These are phyloP conservation scores for Lactarius hatsudake DNA, from an alignment of 768 basidiomycete genomes.

Conservation along the genomic window DNA sequence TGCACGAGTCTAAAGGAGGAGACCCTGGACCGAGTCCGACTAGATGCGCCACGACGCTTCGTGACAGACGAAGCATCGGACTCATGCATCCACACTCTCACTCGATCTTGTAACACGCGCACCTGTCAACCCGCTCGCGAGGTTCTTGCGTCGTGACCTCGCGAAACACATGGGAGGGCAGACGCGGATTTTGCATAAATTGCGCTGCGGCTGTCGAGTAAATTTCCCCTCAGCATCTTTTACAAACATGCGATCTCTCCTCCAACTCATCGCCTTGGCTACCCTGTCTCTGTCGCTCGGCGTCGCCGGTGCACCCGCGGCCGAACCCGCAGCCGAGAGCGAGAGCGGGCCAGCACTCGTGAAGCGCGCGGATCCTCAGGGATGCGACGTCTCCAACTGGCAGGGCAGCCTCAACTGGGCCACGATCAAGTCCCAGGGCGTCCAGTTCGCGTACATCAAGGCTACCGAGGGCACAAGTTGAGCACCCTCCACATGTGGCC, in stretches of 20 bases:
- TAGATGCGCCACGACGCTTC: neutral
- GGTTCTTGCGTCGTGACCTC: neutral
- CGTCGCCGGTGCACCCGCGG: neutral
- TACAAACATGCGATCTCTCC: neutral
- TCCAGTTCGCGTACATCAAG: constrained; percentile 62
- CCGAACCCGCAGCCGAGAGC: neutral
- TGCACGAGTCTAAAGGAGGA: neutral
- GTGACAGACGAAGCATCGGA: neutral
- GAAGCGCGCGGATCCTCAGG: constrained; percentile 43
- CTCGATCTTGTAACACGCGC: neutral
- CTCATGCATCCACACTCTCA: neutral
- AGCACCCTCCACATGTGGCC: neutral
- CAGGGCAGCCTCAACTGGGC: constrained; percentile 53
- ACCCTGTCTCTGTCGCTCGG: constrained; percentile 19
- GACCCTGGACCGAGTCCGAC: too few relatives aligned
- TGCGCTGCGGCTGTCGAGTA: neutral
- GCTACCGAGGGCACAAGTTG: constrained; percentile 63
- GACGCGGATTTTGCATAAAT: neutral
- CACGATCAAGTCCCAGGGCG: constrained; percentile 48
- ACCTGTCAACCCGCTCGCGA: neutral
- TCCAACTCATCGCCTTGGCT: constrained; percentile 17
- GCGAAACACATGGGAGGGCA: neutral
- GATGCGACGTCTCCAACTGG: constrained; percentile 55
- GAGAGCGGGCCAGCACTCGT: constrained; percentile 12
- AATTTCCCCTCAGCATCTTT: neutral